Evolutionary conservation across 768 basidiomycete genomes (phyloP), one percentile per base, ranked within the genome.

Genomic region (Fomitopsis serialis): DNA sequence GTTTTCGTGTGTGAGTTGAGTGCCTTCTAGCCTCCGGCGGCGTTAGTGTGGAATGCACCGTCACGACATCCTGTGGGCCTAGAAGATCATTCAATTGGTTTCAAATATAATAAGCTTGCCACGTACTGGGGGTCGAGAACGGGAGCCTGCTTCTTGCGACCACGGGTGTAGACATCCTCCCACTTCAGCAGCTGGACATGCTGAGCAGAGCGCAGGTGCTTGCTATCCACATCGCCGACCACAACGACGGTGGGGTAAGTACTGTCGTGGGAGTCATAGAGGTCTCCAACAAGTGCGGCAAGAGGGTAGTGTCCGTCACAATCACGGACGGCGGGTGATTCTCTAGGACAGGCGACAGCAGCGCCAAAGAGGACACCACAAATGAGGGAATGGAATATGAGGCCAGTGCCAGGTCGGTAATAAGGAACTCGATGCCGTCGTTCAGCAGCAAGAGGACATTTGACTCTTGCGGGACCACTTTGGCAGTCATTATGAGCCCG

Each of bases 1-100:
- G 58, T 92, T 93, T 66, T 88, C 78, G 65, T 93, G 90, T 0
- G 90, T 90, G 29, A 94, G 70, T 54, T 84, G 82, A 8, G 78
- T 79, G 22, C 79, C 85, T 52, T 78, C 79, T 8, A 86, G 64
- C 36, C 72, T 32, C 85, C 80, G 19, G 74, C 69, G 19, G 75
- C 61, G 1, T 75, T 73, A 59, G 76, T 71, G 58, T 77, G 85
- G 75, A 85, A 89, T 1, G 84, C 77, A 5, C 75, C 2, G 85
- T 84, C 62, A 85, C 86, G 4, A 87, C 73, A 57, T 89, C 84
- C 47, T 67, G 70, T 2, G 84, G 74, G 43, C 77, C 86, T 87
- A 56, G 27, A 42, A 25, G 45, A 11, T n/a, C n/a, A n/a, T n/a
- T n/a, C n/a, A n/a, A n/a, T n/a, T n/a, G n/a, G n/a, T n/a, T n/a